phyloP scores from a whole-genome alignment of 2,329 filamentous ascomycete genomes.

The Neonectria punicea region DNA sequence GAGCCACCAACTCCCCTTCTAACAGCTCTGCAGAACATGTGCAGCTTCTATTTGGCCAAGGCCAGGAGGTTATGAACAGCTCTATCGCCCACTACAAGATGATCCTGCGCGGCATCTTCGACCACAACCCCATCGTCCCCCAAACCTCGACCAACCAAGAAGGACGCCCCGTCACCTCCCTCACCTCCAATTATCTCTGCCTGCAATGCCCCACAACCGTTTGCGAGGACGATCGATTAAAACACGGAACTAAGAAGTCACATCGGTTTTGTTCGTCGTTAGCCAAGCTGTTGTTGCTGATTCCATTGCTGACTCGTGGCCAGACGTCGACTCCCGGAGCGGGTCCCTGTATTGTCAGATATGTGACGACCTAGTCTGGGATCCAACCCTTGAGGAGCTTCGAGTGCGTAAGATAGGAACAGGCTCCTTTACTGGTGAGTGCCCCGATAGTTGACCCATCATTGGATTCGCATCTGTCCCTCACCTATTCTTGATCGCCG shows the following conservation, averaged over 20 bases:
- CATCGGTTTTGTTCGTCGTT: constrained; percentile 76
- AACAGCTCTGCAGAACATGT: constrained; percentile 70
- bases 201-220: constrained; percentile 78
- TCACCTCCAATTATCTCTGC: constrained; percentile 77
- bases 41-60: constrained; percentile 71
- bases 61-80: constrained; percentile 72
- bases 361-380: constrained; percentile 85
- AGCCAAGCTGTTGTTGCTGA: neutral
- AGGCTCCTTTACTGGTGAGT: constrained; percentile 71
- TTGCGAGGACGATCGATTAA: constrained; percentile 70
- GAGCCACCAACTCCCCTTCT: constrained; percentile 35
- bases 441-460: neutral
- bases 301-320: constrained; percentile 39
- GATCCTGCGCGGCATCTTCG: constrained; percentile 76
- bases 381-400: constrained; percentile 81
- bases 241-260: constrained; percentile 74
- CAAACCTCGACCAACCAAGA: constrained; percentile 72
- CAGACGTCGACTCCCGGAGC: constrained; percentile 81
- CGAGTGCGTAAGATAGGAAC: constrained; percentile 76
- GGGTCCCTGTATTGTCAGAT: constrained; percentile 83
- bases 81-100: constrained; percentile 78
- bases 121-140: constrained; percentile 70
- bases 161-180: constrained; percentile 66
- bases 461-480: neutral
- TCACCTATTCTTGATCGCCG: neutral